Base-by-base conservation (phyloP, 108 stramenopile genomes). In the Skeletonema marinoi region DNA sequence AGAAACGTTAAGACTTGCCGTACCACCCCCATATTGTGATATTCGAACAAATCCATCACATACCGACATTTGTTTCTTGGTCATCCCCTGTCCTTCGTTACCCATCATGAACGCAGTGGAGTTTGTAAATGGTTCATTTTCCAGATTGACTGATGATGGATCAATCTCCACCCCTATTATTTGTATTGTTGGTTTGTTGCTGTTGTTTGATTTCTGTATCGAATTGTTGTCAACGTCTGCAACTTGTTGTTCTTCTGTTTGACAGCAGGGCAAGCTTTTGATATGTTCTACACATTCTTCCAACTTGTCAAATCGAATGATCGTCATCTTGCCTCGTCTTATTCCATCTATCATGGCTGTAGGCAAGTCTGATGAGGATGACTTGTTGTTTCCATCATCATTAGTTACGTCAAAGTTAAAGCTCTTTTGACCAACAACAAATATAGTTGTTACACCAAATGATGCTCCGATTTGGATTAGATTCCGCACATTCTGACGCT, bases 1-100 rank as follows among this genome's bases (percentile, higher is more conserved):
- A 70, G 87, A 87, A 17, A 96, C 95, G 73, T 96, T 96, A 42
- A 96, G 75, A 84, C 92, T 93, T 25, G 95, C 95, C 46, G 95
- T 96, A 44, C 95, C 95, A 13, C 80, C 82, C 14, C 95, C 95
- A 70, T 90, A 93, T 70, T 96, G 95, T 3, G 88, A 87, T 66
- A 94, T 92, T 19, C 86, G 61, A 1, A 93, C 54, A 66, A 94
- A 87, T 25, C 72, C 84, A 78, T 93, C 80, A 73, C 95, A 96
- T 1, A 85, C 41, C 12, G 80, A 68, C 84, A 93, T 85, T 68
- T 94, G 93, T 71, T 88, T 92, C 6, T 72, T 33, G 51, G 85
- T 80, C 67, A 96, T 86, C 9, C 96, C 93, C 41, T 78, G 81
- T 1, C 93, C 96, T 78, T 96, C 93, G 69, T 96, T 96, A 9